Evolutionary conservation across 352 stramenopile species (phyloP), one percentile per base, ranked within the genome.

Genomic region (Aphanomyces astaci): DNA sequence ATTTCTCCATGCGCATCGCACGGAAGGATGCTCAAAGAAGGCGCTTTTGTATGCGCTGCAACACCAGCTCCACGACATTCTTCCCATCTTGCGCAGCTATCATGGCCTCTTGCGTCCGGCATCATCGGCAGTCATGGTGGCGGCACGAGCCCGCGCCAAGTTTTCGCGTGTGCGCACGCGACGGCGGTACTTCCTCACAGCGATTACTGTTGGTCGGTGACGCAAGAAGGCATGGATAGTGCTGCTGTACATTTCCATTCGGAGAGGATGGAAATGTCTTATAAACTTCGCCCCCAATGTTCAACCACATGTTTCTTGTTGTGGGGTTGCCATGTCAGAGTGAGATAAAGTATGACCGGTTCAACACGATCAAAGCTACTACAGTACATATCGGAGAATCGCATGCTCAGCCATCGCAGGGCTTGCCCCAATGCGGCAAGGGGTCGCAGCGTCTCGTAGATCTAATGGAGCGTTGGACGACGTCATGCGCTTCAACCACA

Each of bases 1-100:
- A 3, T 71, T 65, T 30, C 64, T 71, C 4, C 40, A 64, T 3
- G 30, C 25, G 24, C 51, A 64, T 52, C 64, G 64, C 27, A 40
- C 30, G 9, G 64, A 71, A 71, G 64, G 64, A 19, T 71, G 64
- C 30, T 60, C 62, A 19, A 51, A 27, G n/a, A 68, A 68, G 32
- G 62, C 62, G 31, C 24, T 32, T 10, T 15, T 68, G 4, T 22
- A 57, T 15, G 62, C 62, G n/a, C 19, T 25, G 31, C 43, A 32
- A 22, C 40, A 60, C 17, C 13, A 52, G 19, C 62, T 36, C n/a
- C 24, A n/a, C 5, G 43, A 60, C 2, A 56, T 59, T 11, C 10
- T 59, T 32, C 19, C 51, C 17, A 59, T 59, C 25, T 39, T 59
- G 25, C 25, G 51, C 11, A 59, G 51, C 25, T 59, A 59, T 19